Percentiles rank a stretch among this genome's conserved stretches.
Evolutionary conservation across 495 filamentous ascomycete genomes (phyloP).

Genomic region (Neurospora sublineolata): DNA sequence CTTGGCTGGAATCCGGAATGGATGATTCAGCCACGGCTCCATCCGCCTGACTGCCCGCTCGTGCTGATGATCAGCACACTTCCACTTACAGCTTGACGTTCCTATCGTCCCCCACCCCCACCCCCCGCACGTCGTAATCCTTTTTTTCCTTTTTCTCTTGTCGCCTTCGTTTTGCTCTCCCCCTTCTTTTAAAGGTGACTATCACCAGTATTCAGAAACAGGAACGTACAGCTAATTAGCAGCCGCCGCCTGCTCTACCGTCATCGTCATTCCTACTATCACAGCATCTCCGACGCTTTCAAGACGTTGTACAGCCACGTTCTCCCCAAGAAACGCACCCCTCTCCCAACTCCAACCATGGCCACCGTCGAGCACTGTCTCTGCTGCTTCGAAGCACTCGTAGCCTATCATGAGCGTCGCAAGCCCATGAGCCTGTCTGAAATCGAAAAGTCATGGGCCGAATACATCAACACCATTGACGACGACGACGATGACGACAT

Average conservation of each 20-base stretch:
- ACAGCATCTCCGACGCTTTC: background rate
- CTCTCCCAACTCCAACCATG: constrained; percentile 39
- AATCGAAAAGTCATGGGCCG: constrained; percentile 63
- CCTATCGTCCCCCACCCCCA: background rate
- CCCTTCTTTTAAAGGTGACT: background rate
- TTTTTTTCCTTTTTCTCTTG: background rate
- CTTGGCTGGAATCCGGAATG: background rate
- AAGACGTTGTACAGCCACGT: background rate
- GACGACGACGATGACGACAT: constrained; percentile 9
- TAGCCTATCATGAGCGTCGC: constrained; percentile 35
- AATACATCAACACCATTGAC: constrained; percentile 28
- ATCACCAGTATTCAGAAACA: background rate
- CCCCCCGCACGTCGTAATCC: background rate
- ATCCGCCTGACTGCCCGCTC: background rate
- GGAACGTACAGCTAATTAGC: background rate
- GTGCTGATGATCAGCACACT: background rate
- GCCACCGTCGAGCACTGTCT: constrained; percentile 74
- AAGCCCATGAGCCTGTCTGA: constrained; percentile 43
- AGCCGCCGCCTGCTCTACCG: background rate
- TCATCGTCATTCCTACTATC: background rate
- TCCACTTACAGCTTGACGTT: background rate
- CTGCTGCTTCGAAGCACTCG: constrained; percentile 82
- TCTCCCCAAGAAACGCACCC: background rate
- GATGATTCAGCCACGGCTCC: background rate
- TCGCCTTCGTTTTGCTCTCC: background rate